Evolutionary conservation across 116 monocot species (phyloP).

Genomic region (Phalaenopsis hybrid): DNA sequence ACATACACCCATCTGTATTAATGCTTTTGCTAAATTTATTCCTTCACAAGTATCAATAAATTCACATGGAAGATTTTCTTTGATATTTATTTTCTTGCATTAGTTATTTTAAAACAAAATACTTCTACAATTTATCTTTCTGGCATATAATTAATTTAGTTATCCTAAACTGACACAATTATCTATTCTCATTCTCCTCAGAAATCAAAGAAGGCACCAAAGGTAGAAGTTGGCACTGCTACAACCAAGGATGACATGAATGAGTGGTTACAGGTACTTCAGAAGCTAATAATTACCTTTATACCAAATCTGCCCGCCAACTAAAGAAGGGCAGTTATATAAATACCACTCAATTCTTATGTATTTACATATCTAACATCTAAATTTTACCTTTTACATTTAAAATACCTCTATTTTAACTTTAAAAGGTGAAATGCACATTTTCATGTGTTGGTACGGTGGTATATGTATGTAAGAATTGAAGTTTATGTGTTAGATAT

Average conservation of each 20-base stretch:
- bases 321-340: background rate
- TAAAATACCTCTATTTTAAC: too few species aligned
- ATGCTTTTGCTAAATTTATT: background rate
- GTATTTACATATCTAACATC: too few species aligned
- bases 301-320: too few species aligned
- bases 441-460: too few species aligned
- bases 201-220: slow-evolving; percentile 79
- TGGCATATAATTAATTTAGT: background rate
- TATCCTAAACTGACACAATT: background rate
- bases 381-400: too few species aligned
- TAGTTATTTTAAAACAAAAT: background rate
- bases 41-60: background rate
- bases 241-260: slow-evolving; percentile 63
- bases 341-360: too few species aligned
- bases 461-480: too few species aligned
- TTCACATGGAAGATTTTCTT: background rate
- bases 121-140: background rate
- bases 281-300: background rate
- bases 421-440: too few species aligned
- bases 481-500: too few species aligned
- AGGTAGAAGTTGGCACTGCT: slow-evolving; percentile 86
- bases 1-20: background rate
- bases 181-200: slow-evolving; percentile 7
- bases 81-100: too few species aligned
- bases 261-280: slow-evolving; percentile 75